Evolutionary conservation across 2,329 filamentous ascomycete species (phyloP), one percentile per base, ranked within the genome.

Genomic region (Pseudonectria buxi): DNA sequence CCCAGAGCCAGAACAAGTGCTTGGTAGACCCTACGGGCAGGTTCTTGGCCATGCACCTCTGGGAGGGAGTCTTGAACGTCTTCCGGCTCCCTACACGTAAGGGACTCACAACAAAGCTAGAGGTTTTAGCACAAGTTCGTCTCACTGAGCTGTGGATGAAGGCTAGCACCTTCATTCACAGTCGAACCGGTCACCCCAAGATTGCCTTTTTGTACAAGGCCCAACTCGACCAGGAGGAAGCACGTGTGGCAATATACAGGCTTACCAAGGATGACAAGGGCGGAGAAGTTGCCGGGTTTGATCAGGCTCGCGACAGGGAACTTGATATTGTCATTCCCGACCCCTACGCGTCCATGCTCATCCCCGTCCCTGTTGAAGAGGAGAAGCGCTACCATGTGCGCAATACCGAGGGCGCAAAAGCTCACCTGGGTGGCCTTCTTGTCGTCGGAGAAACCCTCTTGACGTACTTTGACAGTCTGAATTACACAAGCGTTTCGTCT

Each of bases 391-490:
- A 81, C 52, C 70, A 77, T 46, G 68, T 74, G 22, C 71, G 75
- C 40, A 73, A 79, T 40, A 66, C 64, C 16, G 64, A 69, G 16
- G 60, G 65, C 10, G 63, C 69, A 4, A 72, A 69, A 36, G 71
- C 76, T n/a, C 72, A 78, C 40, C 50, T 78, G 30, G 83, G 83
- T 11, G 86, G 86, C 6, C 61, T 89, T 4, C 68, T 92, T 28
- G 75, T 89, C 3, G 71, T 90, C 7, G 84, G 85, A 14, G 85
- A 89, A 62, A 94, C 86, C 0, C 79, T 81, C 2, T 74, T 98
- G 39, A 77, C 82, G 7, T 96, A 96, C 57, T 81, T 92, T 40
- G 85, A 95, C 51, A 85, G 87, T 41, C 72, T 83, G 24, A 85
- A 72, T 14, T 81, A 82, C 43, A 74, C 78, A 24, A 72, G 72